Evolutionary conservation across 1,139 yeast species (phyloP).

Genomic region (Kurtzmaniella quercitrusa): DNA sequence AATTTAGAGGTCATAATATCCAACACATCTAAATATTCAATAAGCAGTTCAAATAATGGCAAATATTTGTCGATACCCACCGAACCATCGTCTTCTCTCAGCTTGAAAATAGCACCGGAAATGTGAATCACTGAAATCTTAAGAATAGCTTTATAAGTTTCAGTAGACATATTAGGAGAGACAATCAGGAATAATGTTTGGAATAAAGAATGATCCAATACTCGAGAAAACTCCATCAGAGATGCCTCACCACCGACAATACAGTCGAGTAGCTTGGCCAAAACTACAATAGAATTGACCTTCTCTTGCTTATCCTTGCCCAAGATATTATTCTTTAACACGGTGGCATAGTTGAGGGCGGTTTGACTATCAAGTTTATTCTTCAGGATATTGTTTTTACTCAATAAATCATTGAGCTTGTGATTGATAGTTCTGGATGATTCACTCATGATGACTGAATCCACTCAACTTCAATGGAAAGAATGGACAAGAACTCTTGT

Average conservation of each 20-base stretch:
- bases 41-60: constrained; percentile 40
- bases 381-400: constrained; percentile 28
- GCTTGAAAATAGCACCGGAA: constrained; percentile 41
- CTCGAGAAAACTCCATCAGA: constrained; percentile 31
- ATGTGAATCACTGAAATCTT: constrained; percentile 41
- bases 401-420: constrained; percentile 40
- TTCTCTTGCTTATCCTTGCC: constrained; percentile 50
- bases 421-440: constrained; percentile 44
- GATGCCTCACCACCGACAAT: constrained; percentile 36
- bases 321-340: constrained; percentile 35
- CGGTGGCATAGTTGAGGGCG: constrained; percentile 33
- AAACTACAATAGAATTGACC: constrained; percentile 49
- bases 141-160: constrained; percentile 47
- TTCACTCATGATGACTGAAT: constrained; percentile 26
- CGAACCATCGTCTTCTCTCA: constrained; percentile 20
- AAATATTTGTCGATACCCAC: constrained; percentile 28
- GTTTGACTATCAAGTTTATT: constrained; percentile 31
- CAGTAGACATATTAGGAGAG: constrained; percentile 42
- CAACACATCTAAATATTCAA: constrained; percentile 40
- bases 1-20: constrained; percentile 39
- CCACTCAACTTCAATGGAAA: not conserved
- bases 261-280: constrained; percentile 50
- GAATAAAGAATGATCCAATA: constrained; percentile 42
- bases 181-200: constrained; percentile 41
- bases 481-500: too few relatives aligned